Percentiles rank a stretch among this genome's conserved stretches.
Conservation (phyloP, 306 rosid species). For the Mimosa pudica region DNA sequence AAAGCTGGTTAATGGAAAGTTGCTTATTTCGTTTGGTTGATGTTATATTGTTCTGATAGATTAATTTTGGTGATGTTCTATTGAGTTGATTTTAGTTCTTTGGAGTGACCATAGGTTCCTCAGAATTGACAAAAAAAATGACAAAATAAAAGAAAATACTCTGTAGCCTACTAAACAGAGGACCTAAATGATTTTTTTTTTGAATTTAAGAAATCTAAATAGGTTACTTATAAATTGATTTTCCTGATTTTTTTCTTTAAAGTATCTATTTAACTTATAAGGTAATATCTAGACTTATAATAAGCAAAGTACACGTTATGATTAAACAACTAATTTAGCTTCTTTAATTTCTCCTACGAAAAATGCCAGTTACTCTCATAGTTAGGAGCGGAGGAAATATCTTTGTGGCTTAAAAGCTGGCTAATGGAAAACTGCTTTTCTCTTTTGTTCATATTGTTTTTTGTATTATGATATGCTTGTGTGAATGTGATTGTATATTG, state of each 20-base stretch:
- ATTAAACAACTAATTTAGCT: too few relatives aligned
- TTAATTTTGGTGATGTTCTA: not conserved
- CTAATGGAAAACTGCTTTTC: not conserved
- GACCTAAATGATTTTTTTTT: too few relatives aligned
- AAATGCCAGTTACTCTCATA: too few relatives aligned
- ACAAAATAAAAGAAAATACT: not conserved
- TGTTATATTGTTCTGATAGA: not conserved
- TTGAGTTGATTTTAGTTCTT: not conserved
- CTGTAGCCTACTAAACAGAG: too few relatives aligned
- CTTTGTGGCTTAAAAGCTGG: not conserved
- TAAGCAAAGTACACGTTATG: too few relatives aligned
- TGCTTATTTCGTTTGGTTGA: not conserved
- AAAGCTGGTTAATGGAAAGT: not conserved
- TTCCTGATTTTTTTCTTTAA: too few relatives aligned
- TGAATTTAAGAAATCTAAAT: too few relatives aligned
- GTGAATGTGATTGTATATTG: conserved; percentile 10
- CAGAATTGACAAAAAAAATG: not conserved
- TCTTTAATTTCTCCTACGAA: too few relatives aligned
- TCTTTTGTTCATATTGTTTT: not conserved
- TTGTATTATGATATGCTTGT: not conserved
- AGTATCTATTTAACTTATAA: too few relatives aligned
- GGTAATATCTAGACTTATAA: too few relatives aligned
- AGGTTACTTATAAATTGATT: too few relatives aligned
- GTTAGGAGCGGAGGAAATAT: too few relatives aligned
- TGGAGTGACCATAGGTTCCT: not conserved